These are phyloP conservation scores for Populus hybrid DNA, from an alignment of 441 rosid genomes.

Conservation along the genomic window DNA sequence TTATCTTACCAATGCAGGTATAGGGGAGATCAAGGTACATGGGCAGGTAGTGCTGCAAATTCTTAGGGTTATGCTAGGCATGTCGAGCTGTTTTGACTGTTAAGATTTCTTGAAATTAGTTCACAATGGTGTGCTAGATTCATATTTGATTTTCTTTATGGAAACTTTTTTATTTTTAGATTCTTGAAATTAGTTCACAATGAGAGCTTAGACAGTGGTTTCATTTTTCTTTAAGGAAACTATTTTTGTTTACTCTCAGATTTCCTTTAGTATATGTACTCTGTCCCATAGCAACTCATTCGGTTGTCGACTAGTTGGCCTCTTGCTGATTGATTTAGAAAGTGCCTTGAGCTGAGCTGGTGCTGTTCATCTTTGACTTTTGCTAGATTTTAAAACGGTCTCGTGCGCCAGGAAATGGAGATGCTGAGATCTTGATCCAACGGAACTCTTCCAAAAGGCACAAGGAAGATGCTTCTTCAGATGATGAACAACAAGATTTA, in stretches of 20 bases:
- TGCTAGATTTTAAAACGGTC: conserved; percentile 60
- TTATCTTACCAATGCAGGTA: background rate
- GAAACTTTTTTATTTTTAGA: background rate
- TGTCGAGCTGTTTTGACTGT: background rate
- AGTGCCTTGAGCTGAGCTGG: conserved; percentile 12
- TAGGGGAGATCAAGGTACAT: background rate
- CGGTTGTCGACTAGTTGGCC: background rate
- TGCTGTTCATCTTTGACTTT: conserved; percentile 29
- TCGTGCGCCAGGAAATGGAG: conserved; percentile 38
- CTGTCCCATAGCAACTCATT: background rate
- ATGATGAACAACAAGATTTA: conserved; percentile 73
- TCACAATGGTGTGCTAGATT: background rate
- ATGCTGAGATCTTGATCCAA: conserved; percentile 37
- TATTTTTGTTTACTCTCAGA: background rate
- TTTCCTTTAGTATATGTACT: background rate
- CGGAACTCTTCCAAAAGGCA: conserved; percentile 49
- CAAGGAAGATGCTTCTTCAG: conserved; percentile 65
- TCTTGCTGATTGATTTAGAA: conserved; percentile 10
- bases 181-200: background rate
- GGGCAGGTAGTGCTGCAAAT: background rate
- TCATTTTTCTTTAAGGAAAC: background rate
- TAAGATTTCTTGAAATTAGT: background rate
- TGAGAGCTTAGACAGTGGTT: background rate
- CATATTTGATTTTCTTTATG: background rate
- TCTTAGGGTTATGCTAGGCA: background rate